phyloP scores from a whole-genome alignment of 306 rosid species.

The Quercus suber region DNA sequence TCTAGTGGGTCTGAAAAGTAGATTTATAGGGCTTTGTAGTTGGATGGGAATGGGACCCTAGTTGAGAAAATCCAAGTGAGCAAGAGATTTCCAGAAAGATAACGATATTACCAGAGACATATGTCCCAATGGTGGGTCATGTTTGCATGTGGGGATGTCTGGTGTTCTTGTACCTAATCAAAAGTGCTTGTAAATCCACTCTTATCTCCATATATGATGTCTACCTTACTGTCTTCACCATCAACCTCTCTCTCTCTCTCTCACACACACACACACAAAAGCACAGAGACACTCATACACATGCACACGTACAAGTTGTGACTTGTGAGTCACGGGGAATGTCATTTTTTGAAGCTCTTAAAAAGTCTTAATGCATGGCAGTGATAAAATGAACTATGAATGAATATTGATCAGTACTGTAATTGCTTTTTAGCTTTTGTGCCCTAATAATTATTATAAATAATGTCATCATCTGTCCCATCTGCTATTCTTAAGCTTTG shows the following conservation, averaged over 20 bases:
- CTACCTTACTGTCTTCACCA: background rate
- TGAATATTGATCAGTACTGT: too few species aligned
- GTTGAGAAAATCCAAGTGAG: background rate
- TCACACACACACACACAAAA: too few species aligned
- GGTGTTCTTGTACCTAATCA: slow-evolving; percentile 20
- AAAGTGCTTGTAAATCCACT: background rate
- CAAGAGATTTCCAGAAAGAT: slow-evolving; percentile 4
- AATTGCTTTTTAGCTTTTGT: too few species aligned
- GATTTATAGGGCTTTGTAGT: background rate
- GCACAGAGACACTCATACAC: too few species aligned
- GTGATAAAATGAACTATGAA: too few species aligned
- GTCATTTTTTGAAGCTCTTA: too few species aligned
- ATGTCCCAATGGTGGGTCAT: slow-evolving; percentile 36
- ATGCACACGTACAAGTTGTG: too few species aligned
- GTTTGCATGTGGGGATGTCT: slow-evolving; percentile 31
- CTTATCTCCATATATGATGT: background rate
- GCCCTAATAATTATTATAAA: too few species aligned
- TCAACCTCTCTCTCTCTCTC: background rate
- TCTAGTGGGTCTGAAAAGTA: background rate
- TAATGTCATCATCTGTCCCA: too few species aligned
- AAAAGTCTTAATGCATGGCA: too few species aligned
- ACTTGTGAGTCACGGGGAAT: too few species aligned
- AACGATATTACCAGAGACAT: slow-evolving; percentile 23
- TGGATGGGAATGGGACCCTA: slow-evolving; percentile 7
- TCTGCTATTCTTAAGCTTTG: background rate